Base-by-base conservation (phyloP, 352 stramenopile species). In the Globisporangium megalacanthum region DNA sequence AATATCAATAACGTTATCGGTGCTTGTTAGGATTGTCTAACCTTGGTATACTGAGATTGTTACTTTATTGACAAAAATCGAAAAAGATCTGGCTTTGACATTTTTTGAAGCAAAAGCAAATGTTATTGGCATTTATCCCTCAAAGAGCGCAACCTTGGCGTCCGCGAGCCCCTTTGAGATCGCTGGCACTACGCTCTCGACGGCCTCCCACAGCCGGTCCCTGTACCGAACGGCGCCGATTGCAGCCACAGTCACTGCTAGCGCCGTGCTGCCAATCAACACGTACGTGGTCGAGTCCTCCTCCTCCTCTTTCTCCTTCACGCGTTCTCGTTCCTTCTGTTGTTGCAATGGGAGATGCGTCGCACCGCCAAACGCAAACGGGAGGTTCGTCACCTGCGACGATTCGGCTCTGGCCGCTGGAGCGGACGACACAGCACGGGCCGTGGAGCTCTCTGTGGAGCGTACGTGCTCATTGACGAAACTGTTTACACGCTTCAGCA, bases 81-180 rank as follows among this genome's bases (percentile, higher is more conserved):
- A 29, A 29, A 29, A 29, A 29, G 25, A 29, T 29, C 25, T 4
- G 25, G 4, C 25, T 29, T 29, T 29, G 25, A 29, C 25, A 29
- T 29, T 29, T 29, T 29, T 29, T 29, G 25, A 29, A 29, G 25
- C 25, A 29, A 29, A 29, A 29, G 25, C 25, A 29, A 1, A 29
- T 29, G 25, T 4, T 29, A 4, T 29, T 29, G 25, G 25, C 4
- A 86, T 52, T 71, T 75, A 9, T 5, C 35, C 35, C 35, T 88
- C 78, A 52, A 89, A 86, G 6, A 89, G 58, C 29, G 76, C 76
- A 51, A 77, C 80, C 56, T 87, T 88, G 52, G 77, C 79, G 50
- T 90, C 79, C 0, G 66, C 69, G 25, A 90, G 56, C 0, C 72
- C 66, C 50, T 86, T 86, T 13, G 73, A 83, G 35, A 89, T 73